Base-by-base conservation (phyloP, 257 asterid genomes). In the Catharanthus roseus region DNA sequence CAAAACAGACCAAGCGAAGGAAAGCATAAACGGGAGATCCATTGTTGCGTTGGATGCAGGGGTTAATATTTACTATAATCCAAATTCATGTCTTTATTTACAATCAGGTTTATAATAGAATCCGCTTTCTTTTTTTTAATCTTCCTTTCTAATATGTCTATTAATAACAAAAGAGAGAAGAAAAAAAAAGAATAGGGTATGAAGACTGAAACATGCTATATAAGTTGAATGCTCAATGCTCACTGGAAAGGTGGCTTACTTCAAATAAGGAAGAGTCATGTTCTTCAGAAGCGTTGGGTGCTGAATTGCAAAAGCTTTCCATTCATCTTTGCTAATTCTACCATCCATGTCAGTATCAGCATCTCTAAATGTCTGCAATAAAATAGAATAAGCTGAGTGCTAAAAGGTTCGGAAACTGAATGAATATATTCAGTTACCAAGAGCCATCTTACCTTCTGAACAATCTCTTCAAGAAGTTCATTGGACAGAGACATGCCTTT, bases 331-430 rank as follows among this genome's bases (percentile, higher is more conserved):
- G 66, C 41, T 44, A 45, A 71, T 71, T 50, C 36, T 58, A 44
- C 75, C 75, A 71, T 71, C 75, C 68, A 45, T 31, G 64, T 71
- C 75, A 42, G 33, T 44, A 21, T 70, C 74, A 39, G 74, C 74
- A 57, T 71, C 75, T 23, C 28, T 51, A 58, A 71, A 71, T 58
- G 75, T 71, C 60, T 42, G 68, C 31, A 26, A 2, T 18, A 58
- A 29, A 15, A 56, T 2, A 36, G 42, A 62, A 36, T 23, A 33
- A 7, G 45, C 39, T 16, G 7, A 33, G 26, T 8, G 24, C 45
- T 15, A 11, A 23, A 28, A 61, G 15, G 24, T 36, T 13, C 41
- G 4, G 45, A 36, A 62, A 33, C 45, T 9, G 62, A 55, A 28
- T 24, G 31, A 56, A 42, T 56, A 56, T 56, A 2, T 47, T 24